Conservation (phyloP, 371 early-diverging fungal species). For the Funneliformis caledonium region DNA sequence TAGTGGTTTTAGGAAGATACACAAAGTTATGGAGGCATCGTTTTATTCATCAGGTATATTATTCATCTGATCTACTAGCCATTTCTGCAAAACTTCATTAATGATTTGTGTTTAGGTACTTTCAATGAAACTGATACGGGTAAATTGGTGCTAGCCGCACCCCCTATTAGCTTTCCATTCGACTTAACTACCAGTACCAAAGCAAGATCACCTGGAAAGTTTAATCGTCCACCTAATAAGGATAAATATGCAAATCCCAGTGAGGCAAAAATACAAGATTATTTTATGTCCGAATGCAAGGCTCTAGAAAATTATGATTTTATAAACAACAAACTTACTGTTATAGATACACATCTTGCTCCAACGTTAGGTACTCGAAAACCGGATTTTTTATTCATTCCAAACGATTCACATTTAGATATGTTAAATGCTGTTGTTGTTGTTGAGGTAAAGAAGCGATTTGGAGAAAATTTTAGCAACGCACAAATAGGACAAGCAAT, state of each 20-base stretch:
- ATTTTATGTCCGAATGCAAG: constrained; percentile 8
- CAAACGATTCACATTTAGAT: not conserved
- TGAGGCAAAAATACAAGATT: constrained; percentile 13
- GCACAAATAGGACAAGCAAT: constrained; percentile 16
- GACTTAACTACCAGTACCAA: not conserved
- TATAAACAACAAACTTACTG: not conserved
- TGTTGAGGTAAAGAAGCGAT: constrained; percentile 18
- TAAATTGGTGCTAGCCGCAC: not conserved
- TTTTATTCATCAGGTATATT: not conserved
- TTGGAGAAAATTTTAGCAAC: not conserved
- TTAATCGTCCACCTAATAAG: not conserved
- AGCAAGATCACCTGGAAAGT: constrained; percentile 13
- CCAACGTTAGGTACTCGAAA: constrained; percentile 22
- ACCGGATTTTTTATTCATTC: constrained; percentile 28
- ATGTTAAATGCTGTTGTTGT: constrained; percentile 9
- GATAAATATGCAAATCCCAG: not conserved
- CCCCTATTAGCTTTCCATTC: constrained; percentile 1
- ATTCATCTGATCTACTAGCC: not conserved
- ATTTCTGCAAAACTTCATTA: not conserved
- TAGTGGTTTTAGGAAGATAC: not conserved
- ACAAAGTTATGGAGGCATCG: not conserved
- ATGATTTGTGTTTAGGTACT: constrained; percentile 12
- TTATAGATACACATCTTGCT: not conserved
- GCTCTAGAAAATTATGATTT: not conserved
- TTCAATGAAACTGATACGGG: not conserved